Conservation (phyloP, 2,329 filamentous ascomycete genomes). For the Fusarium proliferatum region DNA sequence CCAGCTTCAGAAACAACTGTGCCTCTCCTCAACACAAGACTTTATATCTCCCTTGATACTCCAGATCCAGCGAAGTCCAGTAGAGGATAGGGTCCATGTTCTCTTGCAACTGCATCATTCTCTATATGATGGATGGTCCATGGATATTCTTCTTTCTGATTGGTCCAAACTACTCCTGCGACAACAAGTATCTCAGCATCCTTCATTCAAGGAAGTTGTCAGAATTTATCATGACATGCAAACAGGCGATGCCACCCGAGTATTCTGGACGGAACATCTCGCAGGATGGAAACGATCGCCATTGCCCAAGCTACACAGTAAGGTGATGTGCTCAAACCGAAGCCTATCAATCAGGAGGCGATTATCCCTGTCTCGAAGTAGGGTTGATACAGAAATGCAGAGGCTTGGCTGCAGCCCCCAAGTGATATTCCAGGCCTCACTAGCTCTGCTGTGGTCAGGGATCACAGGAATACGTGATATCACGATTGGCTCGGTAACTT, state of each 20-base stretch:
- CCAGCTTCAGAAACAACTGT: slow-evolving; percentile 52
- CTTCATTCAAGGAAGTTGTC: slow-evolving; percentile 71
- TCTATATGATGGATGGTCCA: slow-evolving; percentile 93
- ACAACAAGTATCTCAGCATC: slow-evolving; percentile 52
- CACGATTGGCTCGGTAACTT: slow-evolving; percentile 82
- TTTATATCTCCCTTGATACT: slow-evolving; percentile 70
- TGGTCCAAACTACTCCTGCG: slow-evolving; percentile 62
- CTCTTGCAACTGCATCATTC: slow-evolving; percentile 80
- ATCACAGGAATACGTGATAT: slow-evolving; percentile 75
- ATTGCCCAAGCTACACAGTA: slow-evolving; percentile 63
- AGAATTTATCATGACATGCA: slow-evolving; percentile 55
- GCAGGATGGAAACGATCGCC: slow-evolving; percentile 63
- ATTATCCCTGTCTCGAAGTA: slow-evolving; percentile 30
- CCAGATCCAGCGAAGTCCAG: slow-evolving; percentile 57
- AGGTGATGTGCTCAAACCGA: slow-evolving; percentile 40
- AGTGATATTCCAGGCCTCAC: slow-evolving; percentile 79
- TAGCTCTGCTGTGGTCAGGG: slow-evolving; percentile 72
- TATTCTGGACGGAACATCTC: slow-evolving; percentile 79
- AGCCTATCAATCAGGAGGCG: slow-evolving; percentile 21
- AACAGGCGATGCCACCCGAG: slow-evolving; percentile 55
- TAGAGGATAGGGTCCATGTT: slow-evolving; percentile 41
- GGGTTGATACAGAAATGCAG: slow-evolving; percentile 50
- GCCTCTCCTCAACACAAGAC: slow-evolving; percentile 51
- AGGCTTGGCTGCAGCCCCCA: slow-evolving; percentile 69
- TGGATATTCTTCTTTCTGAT: slow-evolving; percentile 79